Evolutionary conservation across 345 rosid genomes (phyloP).

Genomic region (Adansonia digitata): DNA sequence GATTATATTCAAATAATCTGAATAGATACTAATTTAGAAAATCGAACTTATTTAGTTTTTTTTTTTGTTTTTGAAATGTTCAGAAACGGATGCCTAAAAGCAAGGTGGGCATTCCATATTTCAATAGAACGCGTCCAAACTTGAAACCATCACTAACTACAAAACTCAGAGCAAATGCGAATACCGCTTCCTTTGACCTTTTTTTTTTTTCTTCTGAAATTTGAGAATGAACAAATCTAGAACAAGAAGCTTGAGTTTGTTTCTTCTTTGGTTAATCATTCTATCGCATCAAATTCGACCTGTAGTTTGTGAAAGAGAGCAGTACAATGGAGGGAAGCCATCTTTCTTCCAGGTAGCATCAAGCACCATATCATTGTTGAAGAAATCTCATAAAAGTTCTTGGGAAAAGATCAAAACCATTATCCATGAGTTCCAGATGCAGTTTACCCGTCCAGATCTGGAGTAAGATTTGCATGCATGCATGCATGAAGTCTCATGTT

Average conservation of each 20-base stretch:
- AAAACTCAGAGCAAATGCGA: background rate
- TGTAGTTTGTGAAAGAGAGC: conserved; percentile 20
- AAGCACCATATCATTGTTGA: conserved; percentile 26
- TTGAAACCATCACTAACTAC: background rate
- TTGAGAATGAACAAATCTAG: conserved; percentile 22
- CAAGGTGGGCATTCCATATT: background rate
- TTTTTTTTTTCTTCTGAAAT: background rate
- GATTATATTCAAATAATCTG: too few relatives aligned
- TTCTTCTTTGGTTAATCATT: conserved; percentile 19
- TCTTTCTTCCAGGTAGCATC: conserved; percentile 27
- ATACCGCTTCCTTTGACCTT: background rate
- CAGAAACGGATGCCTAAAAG: too few relatives aligned
- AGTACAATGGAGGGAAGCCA: conserved; percentile 23
- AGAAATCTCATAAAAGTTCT: conserved; percentile 36
- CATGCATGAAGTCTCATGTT: background rate
- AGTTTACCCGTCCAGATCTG: conserved; percentile 50
- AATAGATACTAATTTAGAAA: too few relatives aligned
- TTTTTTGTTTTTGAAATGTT: too few relatives aligned
- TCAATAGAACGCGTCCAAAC: background rate
- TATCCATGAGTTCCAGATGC: conserved; percentile 36
- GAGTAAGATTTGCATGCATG: conserved; percentile 34
- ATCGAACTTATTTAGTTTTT: too few relatives aligned
- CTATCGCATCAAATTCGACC: conserved; percentile 10
- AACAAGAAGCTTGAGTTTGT: conserved; percentile 11
- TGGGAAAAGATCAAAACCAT: conserved; percentile 54